Base-by-base conservation (phyloP, 176 grass and related monocot species). In the Avena sativa region DNA sequence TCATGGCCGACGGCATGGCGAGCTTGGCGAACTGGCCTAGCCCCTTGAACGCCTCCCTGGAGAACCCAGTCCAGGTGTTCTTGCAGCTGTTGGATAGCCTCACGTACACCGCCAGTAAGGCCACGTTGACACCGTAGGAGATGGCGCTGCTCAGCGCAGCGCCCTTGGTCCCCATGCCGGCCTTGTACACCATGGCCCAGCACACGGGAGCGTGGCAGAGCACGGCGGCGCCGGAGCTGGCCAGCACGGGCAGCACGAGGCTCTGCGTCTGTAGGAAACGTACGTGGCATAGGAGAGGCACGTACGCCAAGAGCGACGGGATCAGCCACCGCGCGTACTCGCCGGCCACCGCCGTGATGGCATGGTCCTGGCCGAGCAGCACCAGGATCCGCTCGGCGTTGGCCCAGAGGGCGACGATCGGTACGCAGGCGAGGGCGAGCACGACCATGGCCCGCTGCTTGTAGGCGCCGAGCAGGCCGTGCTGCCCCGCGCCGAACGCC, bases 321-420 rank as follows among this genome's bases (percentile, higher is more conserved):
- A 93, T 88, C 49, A 93, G 74, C 92, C 92, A 95, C 49, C 80
- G 71, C 26, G 91, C 70, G 76, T 88, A 97, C 4, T 66, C 77
- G 15, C 95, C 95, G 53, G 95, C 95, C 88, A 87, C 90, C 1
- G 70, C 79, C 7, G 95, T 92, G 68, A 96, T 96, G 9, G 48
- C 89, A 0, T 0, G 7, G 25, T 91, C 89, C 88, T 96, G 91
- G 59, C 91, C 94, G 12, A 90, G 51, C 17, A 91, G 0, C 12
- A 91, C 38, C 50, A 95, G 90, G 71, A 94, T 79, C 48, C 47
- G 74, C 13, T 26, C 57, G 5, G 86, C 66, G 83, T 12, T 82
- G 36, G 81, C 86, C 82, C 86, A 95, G 73, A 92, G 46, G 0
- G 51, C 4, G 13, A 75, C 86, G 16, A 92, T 65, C 1, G 90